Conservation (phyloP, 169 alveolate species). For the Perkinsus marinus region DNA sequence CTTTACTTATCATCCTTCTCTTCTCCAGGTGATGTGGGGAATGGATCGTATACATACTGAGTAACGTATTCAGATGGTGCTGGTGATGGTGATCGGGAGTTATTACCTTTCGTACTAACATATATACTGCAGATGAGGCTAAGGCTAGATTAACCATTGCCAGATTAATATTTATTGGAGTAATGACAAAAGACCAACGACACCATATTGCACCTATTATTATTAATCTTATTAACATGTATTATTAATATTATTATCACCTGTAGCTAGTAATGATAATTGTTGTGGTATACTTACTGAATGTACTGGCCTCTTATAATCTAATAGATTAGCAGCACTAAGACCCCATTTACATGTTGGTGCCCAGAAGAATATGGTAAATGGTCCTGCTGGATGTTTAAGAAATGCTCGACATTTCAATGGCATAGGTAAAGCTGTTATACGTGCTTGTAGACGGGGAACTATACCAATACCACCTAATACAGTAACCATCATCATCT, state of each 20-base stretch:
- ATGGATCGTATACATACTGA: neutral
- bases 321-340: slow-evolving; percentile 70
- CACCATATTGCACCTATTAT: neutral
- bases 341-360: slow-evolving; percentile 83
- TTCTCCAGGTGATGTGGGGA: too few relatives aligned
- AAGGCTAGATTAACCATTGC: neutral
- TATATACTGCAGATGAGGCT: neutral
- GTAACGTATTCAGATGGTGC: neutral
- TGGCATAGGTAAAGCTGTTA: neutral
- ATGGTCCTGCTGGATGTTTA: slow-evolving; percentile 79
- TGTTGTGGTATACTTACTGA: slow-evolving; percentile 71
- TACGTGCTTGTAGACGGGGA: neutral
- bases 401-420: neutral
- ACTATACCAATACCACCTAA: neutral
- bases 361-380: slow-evolving; percentile 82
- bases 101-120: neutral
- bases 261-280: neutral
- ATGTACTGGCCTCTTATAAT: slow-evolving; percentile 63
- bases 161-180: neutral
- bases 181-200: neutral
- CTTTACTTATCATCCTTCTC: too few relatives aligned
- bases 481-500: too few relatives aligned
- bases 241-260: neutral
- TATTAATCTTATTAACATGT: neutral
- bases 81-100: neutral